Conservation (phyloP, 441 rosid species). For the Francoa sonchifolia region DNA sequence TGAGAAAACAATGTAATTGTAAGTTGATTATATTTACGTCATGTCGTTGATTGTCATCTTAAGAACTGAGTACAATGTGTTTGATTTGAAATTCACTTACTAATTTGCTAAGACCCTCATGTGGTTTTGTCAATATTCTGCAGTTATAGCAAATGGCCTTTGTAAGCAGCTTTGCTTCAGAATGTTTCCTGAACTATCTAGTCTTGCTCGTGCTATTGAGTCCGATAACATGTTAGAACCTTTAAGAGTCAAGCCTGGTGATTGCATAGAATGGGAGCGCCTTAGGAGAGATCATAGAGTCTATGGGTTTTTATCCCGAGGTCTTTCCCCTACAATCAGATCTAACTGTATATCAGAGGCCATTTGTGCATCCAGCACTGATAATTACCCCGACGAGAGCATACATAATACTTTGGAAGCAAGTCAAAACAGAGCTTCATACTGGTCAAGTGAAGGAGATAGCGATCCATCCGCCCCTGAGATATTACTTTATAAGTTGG, state of each 20-base stretch:
- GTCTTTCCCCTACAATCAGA: slow-evolving; percentile 11
- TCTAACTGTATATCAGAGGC: slow-evolving; percentile 21
- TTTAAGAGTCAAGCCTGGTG: slow-evolving; percentile 2
- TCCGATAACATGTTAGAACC: slow-evolving; percentile 16
- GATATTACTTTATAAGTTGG: slow-evolving; percentile 21
- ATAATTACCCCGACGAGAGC: slow-evolving; percentile 24
- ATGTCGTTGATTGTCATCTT: no score
- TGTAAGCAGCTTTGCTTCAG: slow-evolving; percentile 23
- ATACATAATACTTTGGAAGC: slow-evolving; percentile 26
- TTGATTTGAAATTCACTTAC: no score
- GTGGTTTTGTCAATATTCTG: slow-evolving; percentile 4
- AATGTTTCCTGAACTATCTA: slow-evolving; percentile 15
- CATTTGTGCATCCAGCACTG: slow-evolving; percentile 27
- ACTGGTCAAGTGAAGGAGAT: slow-evolving; percentile 31
- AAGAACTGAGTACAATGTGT: no score
- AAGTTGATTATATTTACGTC: no score
- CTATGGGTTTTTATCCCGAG: slow-evolving; percentile 24
- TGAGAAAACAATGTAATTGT: no score
- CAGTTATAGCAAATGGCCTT: slow-evolving; percentile 21
- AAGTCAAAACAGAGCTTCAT: slow-evolving; percentile 14
- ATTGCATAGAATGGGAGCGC: slow-evolving; percentile 14
- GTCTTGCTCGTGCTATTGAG: slow-evolving; percentile 10
- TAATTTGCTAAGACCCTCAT: no score
- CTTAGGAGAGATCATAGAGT: slow-evolving; percentile 16
- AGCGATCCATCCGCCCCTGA: slow-evolving; percentile 16